phyloP scores from a whole-genome alignment of 176 grass and related monocot species.

The Melocanna baccifera region DNA sequence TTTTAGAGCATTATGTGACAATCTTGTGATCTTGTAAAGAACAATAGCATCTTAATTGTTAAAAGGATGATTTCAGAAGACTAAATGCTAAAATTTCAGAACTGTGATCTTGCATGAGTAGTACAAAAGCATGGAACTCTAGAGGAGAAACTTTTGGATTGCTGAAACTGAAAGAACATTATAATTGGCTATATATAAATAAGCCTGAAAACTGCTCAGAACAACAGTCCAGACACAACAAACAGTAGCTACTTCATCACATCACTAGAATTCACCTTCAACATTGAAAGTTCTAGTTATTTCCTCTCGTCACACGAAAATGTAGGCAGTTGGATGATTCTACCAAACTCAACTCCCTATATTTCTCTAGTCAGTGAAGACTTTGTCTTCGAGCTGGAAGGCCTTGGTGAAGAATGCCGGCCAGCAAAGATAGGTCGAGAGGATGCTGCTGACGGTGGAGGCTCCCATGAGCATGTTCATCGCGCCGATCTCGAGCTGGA shows the following conservation, averaged over 20 bases:
- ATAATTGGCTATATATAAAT: background rate
- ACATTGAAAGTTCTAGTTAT: background rate
- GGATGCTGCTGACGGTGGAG: conserved; percentile 74
- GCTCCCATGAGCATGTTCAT: conserved; percentile 88
- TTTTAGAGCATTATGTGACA: background rate
- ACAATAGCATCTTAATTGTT: background rate
- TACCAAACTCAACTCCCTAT: background rate
- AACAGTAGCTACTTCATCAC: background rate
- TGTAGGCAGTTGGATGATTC: background rate
- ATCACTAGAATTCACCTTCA: background rate
- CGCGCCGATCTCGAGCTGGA: conserved; percentile 79
- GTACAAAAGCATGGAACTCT: background rate
- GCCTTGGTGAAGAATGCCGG: conserved; percentile 83
- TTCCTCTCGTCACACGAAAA: background rate
- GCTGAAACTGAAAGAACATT: background rate
- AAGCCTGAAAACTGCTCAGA: background rate
- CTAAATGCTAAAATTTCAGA: background rate
- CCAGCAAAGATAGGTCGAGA: conserved; percentile 84
- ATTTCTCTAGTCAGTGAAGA: conserved; percentile 42
- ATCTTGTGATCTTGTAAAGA: background rate
- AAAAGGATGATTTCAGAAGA: background rate
- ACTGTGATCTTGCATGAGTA: background rate
- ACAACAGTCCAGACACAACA: background rate
- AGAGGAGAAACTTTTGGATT: background rate
- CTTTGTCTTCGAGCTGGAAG: conserved; percentile 61